Evolutionary conservation across 345 rosid genomes (phyloP).

Genomic region (Hypericum androsaemum): DNA sequence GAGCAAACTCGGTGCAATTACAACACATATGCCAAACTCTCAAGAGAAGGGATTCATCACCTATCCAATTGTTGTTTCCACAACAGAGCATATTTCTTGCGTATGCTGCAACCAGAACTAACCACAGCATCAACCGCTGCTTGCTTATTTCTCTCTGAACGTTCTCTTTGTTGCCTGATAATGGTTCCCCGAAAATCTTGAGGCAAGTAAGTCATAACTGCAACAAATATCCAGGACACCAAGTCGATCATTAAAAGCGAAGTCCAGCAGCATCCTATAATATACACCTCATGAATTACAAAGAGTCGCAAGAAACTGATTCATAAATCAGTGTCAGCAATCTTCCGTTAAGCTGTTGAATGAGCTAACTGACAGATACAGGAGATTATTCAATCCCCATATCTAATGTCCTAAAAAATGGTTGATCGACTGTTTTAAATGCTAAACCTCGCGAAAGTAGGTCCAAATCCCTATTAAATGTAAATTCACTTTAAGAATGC

Average conservation of each 20-base stretch:
- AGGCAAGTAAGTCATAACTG: conserved; percentile 99
- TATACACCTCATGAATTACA: too few species aligned
- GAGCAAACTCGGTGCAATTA: conserved; percentile 10
- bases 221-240: conserved; percentile 10
- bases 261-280: not conserved
- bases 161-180: conserved; percentile 78
- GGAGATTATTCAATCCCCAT: too few species aligned
- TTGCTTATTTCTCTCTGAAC: conserved; percentile 96
- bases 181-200: conserved; percentile 95
- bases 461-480: too few species aligned
- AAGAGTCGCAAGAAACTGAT: too few species aligned
- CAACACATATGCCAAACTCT: conserved; percentile 5
- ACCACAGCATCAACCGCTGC: conserved; percentile 80
- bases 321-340: too few species aligned
- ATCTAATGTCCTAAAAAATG: too few species aligned
- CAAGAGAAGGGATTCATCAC: conserved; percentile 23
- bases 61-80: conserved; percentile 98
- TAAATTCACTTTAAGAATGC: too few species aligned
- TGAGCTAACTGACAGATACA: too few species aligned
- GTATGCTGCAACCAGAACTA: conserved; percentile 73
- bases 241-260: conserved; percentile 5
- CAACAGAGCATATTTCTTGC: conserved; percentile 63
- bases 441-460: too few species aligned
- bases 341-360: too few species aligned
- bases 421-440: too few species aligned